Conservation (phyloP, 495 filamentous ascomycete genomes). For the Apiosordaria backusii region DNA sequence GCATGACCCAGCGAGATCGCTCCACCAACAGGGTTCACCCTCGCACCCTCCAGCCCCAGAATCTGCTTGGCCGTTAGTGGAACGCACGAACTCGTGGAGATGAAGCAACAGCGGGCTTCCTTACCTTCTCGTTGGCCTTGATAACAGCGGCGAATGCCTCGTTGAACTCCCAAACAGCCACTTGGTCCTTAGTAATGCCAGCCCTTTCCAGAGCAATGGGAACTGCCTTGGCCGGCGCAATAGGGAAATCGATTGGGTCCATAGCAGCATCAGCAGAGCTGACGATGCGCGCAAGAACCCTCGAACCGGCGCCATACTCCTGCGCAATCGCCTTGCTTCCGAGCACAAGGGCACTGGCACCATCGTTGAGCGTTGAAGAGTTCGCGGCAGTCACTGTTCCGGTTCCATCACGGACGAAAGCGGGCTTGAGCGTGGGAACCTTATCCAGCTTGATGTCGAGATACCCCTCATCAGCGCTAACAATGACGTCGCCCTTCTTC, state of each 20-base stretch:
- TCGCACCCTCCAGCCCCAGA: constrained; percentile 68
- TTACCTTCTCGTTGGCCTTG: constrained; percentile 86
- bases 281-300: constrained; percentile 81
- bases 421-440: constrained; percentile 80
- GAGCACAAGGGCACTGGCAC: constrained; percentile 85
- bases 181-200: constrained; percentile 82
- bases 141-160: constrained; percentile 97
- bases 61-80: constrained; percentile 48
- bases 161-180: constrained; percentile 96
- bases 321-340: constrained; percentile 71
- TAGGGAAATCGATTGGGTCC: constrained; percentile 91
- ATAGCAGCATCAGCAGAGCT: constrained; percentile 86
- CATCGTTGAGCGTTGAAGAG: constrained; percentile 88
- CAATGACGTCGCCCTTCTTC: constrained; percentile 75
- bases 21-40: constrained; percentile 84
- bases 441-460: constrained; percentile 80
- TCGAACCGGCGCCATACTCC: constrained; percentile 66
- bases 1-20: constrained; percentile 95
- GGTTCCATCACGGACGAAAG: constrained; percentile 76
- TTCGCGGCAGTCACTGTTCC: constrained; percentile 96
- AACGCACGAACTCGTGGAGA: constrained; percentile 2
- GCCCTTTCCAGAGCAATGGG: constrained; percentile 85
- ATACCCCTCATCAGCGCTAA: constrained; percentile 84
- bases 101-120: constrained; percentile 13
- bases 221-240: constrained; percentile 89